Evolutionary conservation across 2,329 filamentous ascomycete genomes (phyloP).

Genomic region (Alternaria sp.): DNA sequence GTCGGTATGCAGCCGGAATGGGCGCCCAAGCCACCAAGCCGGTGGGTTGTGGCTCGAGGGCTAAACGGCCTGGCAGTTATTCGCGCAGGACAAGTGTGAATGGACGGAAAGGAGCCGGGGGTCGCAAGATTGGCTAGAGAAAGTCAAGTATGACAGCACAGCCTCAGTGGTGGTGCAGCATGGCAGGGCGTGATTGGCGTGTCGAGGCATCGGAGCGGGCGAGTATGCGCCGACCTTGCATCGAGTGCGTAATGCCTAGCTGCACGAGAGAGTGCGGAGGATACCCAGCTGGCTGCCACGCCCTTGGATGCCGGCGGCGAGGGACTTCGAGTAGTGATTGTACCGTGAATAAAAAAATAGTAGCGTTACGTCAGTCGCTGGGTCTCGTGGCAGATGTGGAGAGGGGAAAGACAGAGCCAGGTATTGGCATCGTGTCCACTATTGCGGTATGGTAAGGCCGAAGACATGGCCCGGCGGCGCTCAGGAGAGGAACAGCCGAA

Average conservation of each 20-base stretch:
- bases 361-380: not conserved
- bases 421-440: not conserved
- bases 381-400: not conserved
- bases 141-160: conserved; percentile 18
- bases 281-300: not conserved
- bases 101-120: conserved; percentile 8
- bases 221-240: conserved; percentile 16
- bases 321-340: not conserved
- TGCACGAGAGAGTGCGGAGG: not conserved
- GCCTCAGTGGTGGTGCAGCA: conserved; percentile 25
- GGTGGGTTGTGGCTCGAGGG: conserved; percentile 7
- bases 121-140: conserved; percentile 12
- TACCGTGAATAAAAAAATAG: not conserved
- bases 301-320: conserved; percentile 1
- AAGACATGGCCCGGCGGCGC: not conserved
- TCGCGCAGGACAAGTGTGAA: conserved; percentile 1
- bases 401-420: not conserved
- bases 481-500: conserved; percentile 12
- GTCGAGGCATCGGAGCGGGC: conserved; percentile 20
- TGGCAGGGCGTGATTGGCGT: conserved; percentile 21
- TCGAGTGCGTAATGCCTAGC: conserved; percentile 28
- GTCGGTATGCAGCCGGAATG: not conserved
- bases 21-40: conserved; percentile 2
- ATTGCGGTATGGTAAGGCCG: conserved; percentile 3
- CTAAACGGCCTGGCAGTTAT: not conserved